Evolutionary conservation across 345 rosid genomes (phyloP).

Genomic region (Eucalyptus coolabah): DNA sequence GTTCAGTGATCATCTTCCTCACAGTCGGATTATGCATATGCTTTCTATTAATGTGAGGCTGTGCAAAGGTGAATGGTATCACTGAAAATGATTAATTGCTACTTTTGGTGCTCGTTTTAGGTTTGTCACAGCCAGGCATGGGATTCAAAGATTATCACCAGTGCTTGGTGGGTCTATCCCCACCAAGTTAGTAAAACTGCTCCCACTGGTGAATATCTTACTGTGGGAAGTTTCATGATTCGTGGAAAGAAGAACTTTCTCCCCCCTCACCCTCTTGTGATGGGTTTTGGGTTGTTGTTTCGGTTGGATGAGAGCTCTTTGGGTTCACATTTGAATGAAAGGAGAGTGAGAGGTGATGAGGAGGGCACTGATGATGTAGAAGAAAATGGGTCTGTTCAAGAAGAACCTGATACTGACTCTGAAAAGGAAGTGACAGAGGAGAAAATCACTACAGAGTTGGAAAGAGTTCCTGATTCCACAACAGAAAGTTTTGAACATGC

Average conservation of each 20-base stretch:
- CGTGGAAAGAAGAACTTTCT: slow-evolving; percentile 97
- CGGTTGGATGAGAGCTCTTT: slow-evolving; percentile 97
- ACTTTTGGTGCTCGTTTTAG: slow-evolving; percentile 11
- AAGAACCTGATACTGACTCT: slow-evolving; percentile 49
- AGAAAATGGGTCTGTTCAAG: slow-evolving; percentile 28
- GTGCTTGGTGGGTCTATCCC: slow-evolving; percentile 99
- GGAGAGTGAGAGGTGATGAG: slow-evolving; percentile 95
- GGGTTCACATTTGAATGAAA: slow-evolving; percentile 94
- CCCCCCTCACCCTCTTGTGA: slow-evolving; percentile 94
- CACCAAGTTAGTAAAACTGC: slow-evolving; percentile 99
- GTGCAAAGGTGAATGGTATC: neutral
- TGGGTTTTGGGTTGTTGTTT: slow-evolving; percentile 97
- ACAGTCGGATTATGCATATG: neutral
- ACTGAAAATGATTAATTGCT: neutral
- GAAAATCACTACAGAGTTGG: neutral
- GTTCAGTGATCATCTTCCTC: neutral
- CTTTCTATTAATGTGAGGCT: neutral
- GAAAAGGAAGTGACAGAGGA: slow-evolving; percentile 32
- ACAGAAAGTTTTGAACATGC: neutral
- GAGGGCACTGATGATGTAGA: slow-evolving; percentile 57
- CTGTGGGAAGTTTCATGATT: slow-evolving; percentile 97
- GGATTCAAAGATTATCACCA: slow-evolving; percentile 97
- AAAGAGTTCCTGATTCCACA: neutral
- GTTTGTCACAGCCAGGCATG: slow-evolving; percentile 98
- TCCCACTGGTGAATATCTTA: slow-evolving; percentile 98